Conservation (phyloP, 768 basidiomycete species). For the Russula lepida region DNA sequence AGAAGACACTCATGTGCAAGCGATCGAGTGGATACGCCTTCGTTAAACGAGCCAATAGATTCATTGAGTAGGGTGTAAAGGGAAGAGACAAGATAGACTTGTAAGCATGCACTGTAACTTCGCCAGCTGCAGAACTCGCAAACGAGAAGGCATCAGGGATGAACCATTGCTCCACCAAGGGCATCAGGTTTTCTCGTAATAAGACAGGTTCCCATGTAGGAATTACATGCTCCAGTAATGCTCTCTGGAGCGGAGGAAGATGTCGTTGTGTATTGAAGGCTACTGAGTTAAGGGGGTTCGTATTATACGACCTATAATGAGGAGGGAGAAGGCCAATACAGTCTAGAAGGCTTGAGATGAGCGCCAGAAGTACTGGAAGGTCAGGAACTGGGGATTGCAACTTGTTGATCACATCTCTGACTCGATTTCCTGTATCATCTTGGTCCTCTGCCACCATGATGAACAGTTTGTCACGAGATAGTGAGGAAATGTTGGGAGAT, state of each 20-base stretch:
- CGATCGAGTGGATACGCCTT: conserved; percentile 62
- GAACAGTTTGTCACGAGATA: background rate
- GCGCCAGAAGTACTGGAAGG: conserved; percentile 41
- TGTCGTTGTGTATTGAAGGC: conserved; percentile 30
- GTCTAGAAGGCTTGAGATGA: conserved; percentile 54
- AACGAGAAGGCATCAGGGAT: conserved; percentile 56
- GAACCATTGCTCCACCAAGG: conserved; percentile 61
- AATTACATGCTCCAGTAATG: conserved; percentile 51
- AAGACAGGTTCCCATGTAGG: conserved; percentile 62
- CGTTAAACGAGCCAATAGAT: conserved; percentile 46
- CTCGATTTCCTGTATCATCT: conserved; percentile 16
- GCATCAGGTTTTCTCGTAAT: conserved; percentile 36
- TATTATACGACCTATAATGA: conserved; percentile 39
- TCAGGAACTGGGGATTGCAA: conserved; percentile 35
- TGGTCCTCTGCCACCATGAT: conserved; percentile 1
- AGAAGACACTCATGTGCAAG: conserved; percentile 47
- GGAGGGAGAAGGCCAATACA: conserved; percentile 52
- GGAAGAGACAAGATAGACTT: conserved; percentile 49
- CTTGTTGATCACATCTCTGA: conserved; percentile 24
- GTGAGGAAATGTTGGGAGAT: background rate
- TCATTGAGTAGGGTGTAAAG: conserved; percentile 42
- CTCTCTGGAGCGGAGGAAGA: conserved; percentile 53
- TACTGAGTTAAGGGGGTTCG: conserved; percentile 30
- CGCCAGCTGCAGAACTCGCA: conserved; percentile 40
- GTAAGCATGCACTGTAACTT: conserved; percentile 53